Evolutionary conservation across 257 asterid genomes (phyloP).

Genomic region (Solanum stenotomum): DNA sequence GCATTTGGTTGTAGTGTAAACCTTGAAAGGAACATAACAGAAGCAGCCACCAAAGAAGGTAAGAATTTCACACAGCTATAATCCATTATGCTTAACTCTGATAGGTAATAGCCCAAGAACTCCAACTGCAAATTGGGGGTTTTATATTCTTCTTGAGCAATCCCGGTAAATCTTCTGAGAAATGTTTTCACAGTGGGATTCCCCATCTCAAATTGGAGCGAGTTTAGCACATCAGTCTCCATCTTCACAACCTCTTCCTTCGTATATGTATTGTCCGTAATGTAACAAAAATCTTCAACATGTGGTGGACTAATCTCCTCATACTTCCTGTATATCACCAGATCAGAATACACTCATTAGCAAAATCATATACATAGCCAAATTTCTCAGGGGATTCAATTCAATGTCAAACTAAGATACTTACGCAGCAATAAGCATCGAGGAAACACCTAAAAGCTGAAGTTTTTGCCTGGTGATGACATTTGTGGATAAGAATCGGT

Average conservation of each 20-base stretch:
- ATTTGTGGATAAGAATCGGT: slow-evolving; percentile 52
- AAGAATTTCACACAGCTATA: slow-evolving; percentile 62
- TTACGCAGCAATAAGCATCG: slow-evolving; percentile 97
- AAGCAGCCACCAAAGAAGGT: slow-evolving; percentile 81
- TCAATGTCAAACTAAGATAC: slow-evolving; percentile 4
- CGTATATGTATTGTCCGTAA: slow-evolving; percentile 60
- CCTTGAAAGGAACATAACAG: slow-evolving; percentile 63
- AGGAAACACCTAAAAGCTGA: slow-evolving; percentile 95
- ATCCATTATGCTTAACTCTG: slow-evolving; percentile 73
- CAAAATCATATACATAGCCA: neutral
- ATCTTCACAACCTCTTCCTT: slow-evolving; percentile 66
- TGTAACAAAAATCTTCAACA: slow-evolving; percentile 69
- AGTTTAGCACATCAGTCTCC: slow-evolving; percentile 75
- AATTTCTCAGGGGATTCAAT: neutral
- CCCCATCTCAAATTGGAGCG: slow-evolving; percentile 81
- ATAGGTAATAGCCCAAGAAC: slow-evolving; percentile 73
- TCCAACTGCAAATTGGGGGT: slow-evolving; percentile 41
- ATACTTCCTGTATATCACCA: slow-evolving; percentile 45
- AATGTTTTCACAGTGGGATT: slow-evolving; percentile 68
- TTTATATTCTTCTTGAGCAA: slow-evolving; percentile 47
- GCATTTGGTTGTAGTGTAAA: slow-evolving; percentile 46
- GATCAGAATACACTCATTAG: neutral
- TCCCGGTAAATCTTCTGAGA: slow-evolving; percentile 52
- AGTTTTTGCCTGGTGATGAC: slow-evolving; percentile 45
- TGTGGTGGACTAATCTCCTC: slow-evolving; percentile 85